Evolutionary conservation across 192 early-diverging fungal species (phyloP), one percentile per base, ranked within the genome.

Genomic region (Coemansia sp.): DNA sequence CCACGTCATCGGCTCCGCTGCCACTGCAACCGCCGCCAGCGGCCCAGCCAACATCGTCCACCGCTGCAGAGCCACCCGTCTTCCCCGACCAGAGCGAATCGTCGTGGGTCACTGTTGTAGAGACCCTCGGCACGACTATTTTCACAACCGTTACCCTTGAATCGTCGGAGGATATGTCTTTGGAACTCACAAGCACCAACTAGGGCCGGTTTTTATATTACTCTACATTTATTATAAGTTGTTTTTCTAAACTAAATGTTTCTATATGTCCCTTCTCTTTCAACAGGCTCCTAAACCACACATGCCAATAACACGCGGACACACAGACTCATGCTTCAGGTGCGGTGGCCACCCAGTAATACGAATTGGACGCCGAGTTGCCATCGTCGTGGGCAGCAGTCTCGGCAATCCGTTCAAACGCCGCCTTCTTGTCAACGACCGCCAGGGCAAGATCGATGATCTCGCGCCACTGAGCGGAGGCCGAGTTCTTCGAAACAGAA

Each of bases 341-440:
- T n/a, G 69, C 72, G 6, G 85, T 86, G n/a, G 77, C 64, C 13
- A 83, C 52, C 77, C 79, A 86, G 65, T 86, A 85, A 37, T 83
- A 81, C 39, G 83, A 65, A 38, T 86, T 86, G 50, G 74, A 75
- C 3, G 77, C 84, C 40, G 83, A 78, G 64, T 86, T 86, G 19
- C 85, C 85, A 62, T 84, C 80, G 16, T 85, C 85, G 42, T 83
- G 84, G 42, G 61, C 65, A 0, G 67, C 61, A 41, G 80, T 69
- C 0, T 32, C 13, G 4, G 23, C 32, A 13, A 67, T 64, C 8
- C 67, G 50, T 10, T 70, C 64, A 13, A 66, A 52, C 0, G 85
- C 76, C 13, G 53, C 52, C n/a, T 76, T 18, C 56, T 77, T 77
- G 61, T 85, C 76, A 10, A 84, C 72, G 9, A 79, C 68, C 10